Evolutionary conservation across 2,329 filamentous ascomycete species (phyloP), one percentile per base, ranked within the genome.

Genomic region (Hypoxylon sp.): DNA sequence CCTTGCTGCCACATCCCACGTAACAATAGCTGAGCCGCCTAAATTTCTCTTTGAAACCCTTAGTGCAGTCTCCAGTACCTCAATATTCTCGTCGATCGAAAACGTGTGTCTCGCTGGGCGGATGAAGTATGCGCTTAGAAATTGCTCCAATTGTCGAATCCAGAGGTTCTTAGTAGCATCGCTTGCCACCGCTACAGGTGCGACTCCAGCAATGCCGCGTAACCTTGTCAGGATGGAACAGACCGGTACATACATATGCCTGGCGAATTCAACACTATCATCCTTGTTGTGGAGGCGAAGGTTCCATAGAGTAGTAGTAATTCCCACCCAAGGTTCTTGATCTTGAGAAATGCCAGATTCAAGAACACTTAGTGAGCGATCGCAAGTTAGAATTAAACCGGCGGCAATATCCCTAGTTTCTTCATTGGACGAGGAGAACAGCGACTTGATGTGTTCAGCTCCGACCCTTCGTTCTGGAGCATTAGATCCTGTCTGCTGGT

Each of bases 361-460:
- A 5, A 76, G 65, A 29, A 73, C 73, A 13, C 76, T 75, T 44
- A 85, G 59, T 0, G 83, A 78, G 14, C 79, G 64, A 29, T 81
- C 75, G 74, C 86, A 88, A 2, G 86, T 73, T 1, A 74, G 73
- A 4, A 89, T 73, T 5, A 87, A 78, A 1, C 84, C 83, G 1
- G 81, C 81, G 13, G 84, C 77, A 4, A 87, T 77, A 3, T 79
- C 76, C 13, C 84, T 80, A 5, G 83, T 81, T 17, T 88, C 87
- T 8, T 80, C 69, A 0, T 84, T 83, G 0, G 86, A 80, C 0
- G 81, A 81, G 60, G 81, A 84, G 74, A 90, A 89, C 5, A 89
- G 79, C 3, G 87, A 86, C 71, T 84, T 86, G 72, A 89, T 83
- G 67, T 89, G 87, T 73, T 89, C 86, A 1, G 84, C 84, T 14